Conservation (phyloP, 768 basidiomycete species). For the Lactarius trivialis region DNA sequence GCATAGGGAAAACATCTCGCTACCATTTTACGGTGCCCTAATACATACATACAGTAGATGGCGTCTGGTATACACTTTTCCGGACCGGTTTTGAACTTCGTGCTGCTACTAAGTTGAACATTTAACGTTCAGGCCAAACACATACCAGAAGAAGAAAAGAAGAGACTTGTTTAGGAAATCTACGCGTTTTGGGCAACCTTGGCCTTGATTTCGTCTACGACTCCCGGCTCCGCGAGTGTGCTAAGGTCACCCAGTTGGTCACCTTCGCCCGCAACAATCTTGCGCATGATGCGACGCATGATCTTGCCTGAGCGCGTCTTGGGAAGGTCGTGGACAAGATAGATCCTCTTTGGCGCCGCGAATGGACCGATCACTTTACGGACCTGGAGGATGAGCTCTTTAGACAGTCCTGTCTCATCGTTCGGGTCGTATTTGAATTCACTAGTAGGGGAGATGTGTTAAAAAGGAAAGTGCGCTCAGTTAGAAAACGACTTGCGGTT, state of each 20-base stretch:
- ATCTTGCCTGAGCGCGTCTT: slow-evolving; percentile 98
- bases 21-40: slow-evolving; percentile 17
- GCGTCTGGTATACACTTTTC: slow-evolving; percentile 9
- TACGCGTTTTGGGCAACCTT: slow-evolving; percentile 48
- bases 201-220: slow-evolving; percentile 80
- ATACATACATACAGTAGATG: slow-evolving; percentile 12
- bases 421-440: slow-evolving; percentile 73
- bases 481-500: slow-evolving; percentile 59
- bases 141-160: background rate
- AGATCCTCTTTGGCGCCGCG: slow-evolving; percentile 92
- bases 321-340: slow-evolving; percentile 75
- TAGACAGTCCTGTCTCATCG: slow-evolving; percentile 64
- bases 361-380: slow-evolving; percentile 98
- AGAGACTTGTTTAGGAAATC: background rate
- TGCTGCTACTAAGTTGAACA: background rate
- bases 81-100: background rate
- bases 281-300: slow-evolving; percentile 94
- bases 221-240: slow-evolving; percentile 81
- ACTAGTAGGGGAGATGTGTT: slow-evolving; percentile 30
- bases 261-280: slow-evolving; percentile 90
- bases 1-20: slow-evolving; percentile 13
- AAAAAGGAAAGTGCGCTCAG: background rate
- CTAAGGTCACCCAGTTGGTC: slow-evolving; percentile 95
- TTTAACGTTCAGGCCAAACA: background rate
- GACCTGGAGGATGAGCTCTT: slow-evolving; percentile 91